Base-by-base conservation (phyloP, 768 basidiomycete species). In the Amanita inopinata region DNA sequence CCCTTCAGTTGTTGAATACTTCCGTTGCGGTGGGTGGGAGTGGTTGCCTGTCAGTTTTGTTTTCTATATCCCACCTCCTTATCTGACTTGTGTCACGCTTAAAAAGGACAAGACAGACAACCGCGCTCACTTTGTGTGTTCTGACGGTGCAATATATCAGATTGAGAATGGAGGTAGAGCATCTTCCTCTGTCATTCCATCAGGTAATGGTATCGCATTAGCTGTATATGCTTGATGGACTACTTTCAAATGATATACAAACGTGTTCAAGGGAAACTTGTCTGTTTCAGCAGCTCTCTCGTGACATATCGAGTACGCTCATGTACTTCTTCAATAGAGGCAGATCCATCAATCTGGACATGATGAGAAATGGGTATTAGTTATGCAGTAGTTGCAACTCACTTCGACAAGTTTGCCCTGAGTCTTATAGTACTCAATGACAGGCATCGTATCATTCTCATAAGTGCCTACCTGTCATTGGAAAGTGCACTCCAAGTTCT, bases 381-480 rank as follows among this genome's bases (percentile, higher is more conserved):
- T 33, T 12, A 15, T 19, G 15, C 24, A 45, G 47, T 35, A 2
- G 38, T 20, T 30, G 36, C 39, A 7, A 50, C 75, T 45, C 52
- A 92, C 92, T 70, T 89, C 76, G 24, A 80, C 78, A 9, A 96
- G 86, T 59, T 88, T 92, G 51, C 63, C 67, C 37, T 69, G 59
- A 34, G 63, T 57, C 39, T 67, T 60, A 58, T 94, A 93, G 61
- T 92, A 72, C 34, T 90, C 67, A 43, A 99, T 88, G 38, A 99
- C 94, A 5, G 96, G 94, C 84, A 89, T 90, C 4, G 83, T 87
- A 42, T 87, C 81, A 37, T 80, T 76, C 46, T 83, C 70, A 64
- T 97, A 94, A 1, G 91, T 93, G 23, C 67, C 92, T 85, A 43
- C 66, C 89, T 83, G 44, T 5, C 40, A 23, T 37, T 38, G 38